A percentile compares a stretch with the other conserved stretches of the same genome.
Evolutionary conservation across 2,329 filamentous ascomycete species (phyloP).

Genomic region (Aspergillus viridinutans): DNA sequence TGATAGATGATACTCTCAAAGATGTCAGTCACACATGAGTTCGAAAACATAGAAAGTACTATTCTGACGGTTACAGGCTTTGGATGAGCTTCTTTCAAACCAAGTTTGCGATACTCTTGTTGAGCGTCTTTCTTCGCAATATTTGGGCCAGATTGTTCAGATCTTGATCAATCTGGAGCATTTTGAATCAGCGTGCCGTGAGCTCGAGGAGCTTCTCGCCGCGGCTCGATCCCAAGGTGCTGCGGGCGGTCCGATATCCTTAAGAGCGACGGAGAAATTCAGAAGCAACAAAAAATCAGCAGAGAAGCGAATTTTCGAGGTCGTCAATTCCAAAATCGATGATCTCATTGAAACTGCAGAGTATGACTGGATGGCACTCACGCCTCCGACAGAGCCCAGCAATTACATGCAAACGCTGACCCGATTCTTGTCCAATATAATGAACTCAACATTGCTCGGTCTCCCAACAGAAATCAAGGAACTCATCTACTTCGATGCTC

Average conservation of each 20-base stretch:
- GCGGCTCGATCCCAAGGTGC: conserved; percentile 77
- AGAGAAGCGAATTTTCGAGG: conserved; percentile 95
- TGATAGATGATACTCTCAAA: conserved; percentile 87
- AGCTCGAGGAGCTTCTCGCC: conserved; percentile 81
- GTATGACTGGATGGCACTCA: conserved; percentile 77
- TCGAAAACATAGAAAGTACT: neutral
- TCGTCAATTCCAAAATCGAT: conserved; percentile 98
- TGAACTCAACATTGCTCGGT: conserved; percentile 88
- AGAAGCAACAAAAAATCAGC: conserved; percentile 88
- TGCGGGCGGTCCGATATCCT: conserved; percentile 69
- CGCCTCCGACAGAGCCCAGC: conserved; percentile 67
- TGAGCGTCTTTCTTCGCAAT: conserved; percentile 83
- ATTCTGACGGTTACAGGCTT: conserved; percentile 51
- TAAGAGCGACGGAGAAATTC: conserved; percentile 83
- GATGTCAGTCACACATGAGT: conserved; percentile 50
- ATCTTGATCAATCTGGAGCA: conserved; percentile 97
- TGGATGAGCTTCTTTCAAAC: conserved; percentile 90
- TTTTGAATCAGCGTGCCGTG: conserved; percentile 87
- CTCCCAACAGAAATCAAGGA: conserved; percentile 96
- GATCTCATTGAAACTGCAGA: conserved; percentile 95
- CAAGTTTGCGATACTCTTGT: conserved; percentile 90
- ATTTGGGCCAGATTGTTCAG: conserved; percentile 95
- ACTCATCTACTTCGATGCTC: conserved; percentile 93
- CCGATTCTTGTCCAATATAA: conserved; percentile 88
- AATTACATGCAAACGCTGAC: conserved; percentile 96